These are phyloP conservation scores for Gymnopus androsaceus DNA, from an alignment of 1,284 basidiomycete species.

Conservation along the genomic window DNA sequence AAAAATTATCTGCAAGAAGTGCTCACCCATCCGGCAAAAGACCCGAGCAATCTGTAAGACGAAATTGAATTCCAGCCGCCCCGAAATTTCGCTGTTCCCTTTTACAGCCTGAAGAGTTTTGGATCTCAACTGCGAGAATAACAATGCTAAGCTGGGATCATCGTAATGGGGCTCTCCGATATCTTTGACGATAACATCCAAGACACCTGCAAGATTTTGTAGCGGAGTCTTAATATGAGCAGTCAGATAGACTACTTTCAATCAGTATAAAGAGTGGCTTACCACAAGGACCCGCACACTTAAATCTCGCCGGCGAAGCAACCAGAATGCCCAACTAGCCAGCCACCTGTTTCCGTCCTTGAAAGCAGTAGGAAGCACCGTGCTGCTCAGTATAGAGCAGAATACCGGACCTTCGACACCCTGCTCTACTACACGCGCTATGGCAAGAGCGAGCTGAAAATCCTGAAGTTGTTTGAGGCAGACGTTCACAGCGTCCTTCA, in stretches of 20 bases:
- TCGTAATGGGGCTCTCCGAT: constrained; percentile 89
- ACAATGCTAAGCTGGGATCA: constrained; percentile 85
- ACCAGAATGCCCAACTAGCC: constrained; percentile 97
- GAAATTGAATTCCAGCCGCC: constrained; percentile 88
- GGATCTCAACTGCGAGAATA: constrained; percentile 88
- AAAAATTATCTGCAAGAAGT: background rate
- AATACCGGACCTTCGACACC: constrained; percentile 83
- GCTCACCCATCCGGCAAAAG: constrained; percentile 88
- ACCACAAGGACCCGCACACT: constrained; percentile 85
- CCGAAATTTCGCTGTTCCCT: constrained; percentile 87
- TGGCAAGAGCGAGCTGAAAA: constrained; percentile 85
- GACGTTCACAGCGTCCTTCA: constrained; percentile 92
- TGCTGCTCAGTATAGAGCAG: constrained; percentile 66
- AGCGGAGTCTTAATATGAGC: constrained; percentile 65
- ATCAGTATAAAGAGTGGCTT: constrained; percentile 26
- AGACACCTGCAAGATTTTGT: constrained; percentile 61
- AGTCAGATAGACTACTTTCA: constrained; percentile 7
- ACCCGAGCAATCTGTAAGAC: constrained; percentile 90
- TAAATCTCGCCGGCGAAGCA: constrained; percentile 81
- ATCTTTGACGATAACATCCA: constrained; percentile 56
- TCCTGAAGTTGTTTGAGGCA: constrained; percentile 89
- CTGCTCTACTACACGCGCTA: constrained; percentile 84
- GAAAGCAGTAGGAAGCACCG: constrained; percentile 85
- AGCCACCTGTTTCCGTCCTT: constrained; percentile 88
- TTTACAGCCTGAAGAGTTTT: constrained; percentile 91